Base-by-base conservation (phyloP, 225 moss, liverwort and hornwort genomes). In the Polytrichum commune region DNA sequence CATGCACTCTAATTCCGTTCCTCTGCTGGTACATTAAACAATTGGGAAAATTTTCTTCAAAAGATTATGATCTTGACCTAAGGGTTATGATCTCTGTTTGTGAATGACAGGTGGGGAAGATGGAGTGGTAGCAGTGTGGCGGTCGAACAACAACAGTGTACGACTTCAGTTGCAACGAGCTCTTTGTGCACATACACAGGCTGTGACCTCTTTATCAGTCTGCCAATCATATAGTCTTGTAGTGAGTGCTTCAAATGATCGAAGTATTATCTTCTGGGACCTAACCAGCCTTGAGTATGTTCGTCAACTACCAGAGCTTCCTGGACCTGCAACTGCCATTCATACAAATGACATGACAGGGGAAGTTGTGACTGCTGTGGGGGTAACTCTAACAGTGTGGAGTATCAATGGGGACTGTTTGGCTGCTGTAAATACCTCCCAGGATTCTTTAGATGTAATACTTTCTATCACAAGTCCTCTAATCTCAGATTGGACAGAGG, bases 391-490 rank as follows among this genome's bases (percentile, higher is more conserved):
- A 54, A 88, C 88, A 74, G 90, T 98, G 60, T 98, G 98, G 98
- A 95, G 95, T 74, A 85, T 98, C 62, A 98, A 98, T 72, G 98
- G 98, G 29, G 98, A 98, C 72, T 95, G 95, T 75, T 84, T 98
- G 72, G 95, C 95, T 35, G 95, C 95, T 71, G 90, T 98, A 53
- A 86, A 90, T 74, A 90, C 95, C 63, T 88, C 88, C 63, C 86
- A 83, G 20, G 69, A 78, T 53, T 66, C 74, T 38, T 82, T 93
- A 28, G 98, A 98, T 68, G 71, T 83, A 20, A 89, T 98, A 69
- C 81, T 90, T 18, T 98, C 95, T 69, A 95, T 98, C 67, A 84
- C 91, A 33, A 90, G 92, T 73, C 92, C 98, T n/a, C 83, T 84
- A 53, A 79, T 93, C 62, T 77, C 90, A 54, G 98, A 93, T 78